These are phyloP conservation scores for Crucibulum laeve DNA, from an alignment of 768 basidiomycete genomes.

Conservation along the genomic window DNA sequence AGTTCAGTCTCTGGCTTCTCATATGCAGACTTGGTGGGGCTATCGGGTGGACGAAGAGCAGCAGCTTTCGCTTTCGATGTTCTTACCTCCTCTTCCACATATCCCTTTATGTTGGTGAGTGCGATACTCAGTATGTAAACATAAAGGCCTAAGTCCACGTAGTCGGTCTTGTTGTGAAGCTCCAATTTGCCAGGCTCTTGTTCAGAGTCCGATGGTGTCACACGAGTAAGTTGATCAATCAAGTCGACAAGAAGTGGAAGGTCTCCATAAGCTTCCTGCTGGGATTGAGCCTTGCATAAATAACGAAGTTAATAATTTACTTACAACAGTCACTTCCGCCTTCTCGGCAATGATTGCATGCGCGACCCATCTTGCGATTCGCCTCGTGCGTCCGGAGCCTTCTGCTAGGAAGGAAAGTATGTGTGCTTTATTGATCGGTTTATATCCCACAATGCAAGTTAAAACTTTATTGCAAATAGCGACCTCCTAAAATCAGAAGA, in stretches of 20 bases:
- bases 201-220: constrained; percentile 12
- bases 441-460: constrained; percentile 30
- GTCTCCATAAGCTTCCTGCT: constrained; percentile 35
- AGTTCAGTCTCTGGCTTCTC: constrained; percentile 37
- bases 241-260: constrained; percentile 50
- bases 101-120: constrained; percentile 53
- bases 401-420: constrained; percentile 47
- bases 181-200: constrained; percentile 44
- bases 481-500: constrained; percentile 32
- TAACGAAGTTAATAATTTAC: background rate
- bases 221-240: constrained; percentile 43
- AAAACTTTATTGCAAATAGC: constrained; percentile 42
- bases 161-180: constrained; percentile 53
- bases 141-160: constrained; percentile 52
- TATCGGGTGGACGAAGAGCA: constrained; percentile 9
- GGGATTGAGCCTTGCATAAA: background rate
- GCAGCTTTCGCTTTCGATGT: constrained; percentile 8
- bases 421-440: constrained; percentile 45
- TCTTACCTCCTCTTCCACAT: constrained; percentile 44
- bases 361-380: constrained; percentile 58
- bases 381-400: constrained; percentile 43
- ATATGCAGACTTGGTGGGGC: constrained; percentile 12
- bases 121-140: constrained; percentile 56
- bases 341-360: constrained; percentile 38
- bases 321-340: background rate